phyloP scores from a whole-genome alignment of 2,329 filamentous ascomycete genomes.

The Claviceps humidiphila region DNA sequence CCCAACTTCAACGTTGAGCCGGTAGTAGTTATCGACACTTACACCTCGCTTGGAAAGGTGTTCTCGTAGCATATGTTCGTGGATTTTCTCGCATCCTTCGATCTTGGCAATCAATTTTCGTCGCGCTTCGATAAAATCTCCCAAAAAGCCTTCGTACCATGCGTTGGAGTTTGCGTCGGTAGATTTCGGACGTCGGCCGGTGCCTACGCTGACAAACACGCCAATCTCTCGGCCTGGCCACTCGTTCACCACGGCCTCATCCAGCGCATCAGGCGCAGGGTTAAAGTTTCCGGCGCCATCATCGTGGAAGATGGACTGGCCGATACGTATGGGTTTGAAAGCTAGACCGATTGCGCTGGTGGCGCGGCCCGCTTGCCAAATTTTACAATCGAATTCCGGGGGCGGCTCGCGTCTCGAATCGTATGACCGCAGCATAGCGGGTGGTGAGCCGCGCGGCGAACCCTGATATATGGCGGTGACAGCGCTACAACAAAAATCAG shows the following conservation, averaged over 20 bases:
- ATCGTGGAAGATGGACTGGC: slow-evolving; percentile 87
- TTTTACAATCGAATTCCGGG: slow-evolving; percentile 84
- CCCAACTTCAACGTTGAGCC: slow-evolving; percentile 91
- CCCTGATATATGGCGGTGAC: slow-evolving; percentile 87
- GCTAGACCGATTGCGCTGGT: slow-evolving; percentile 82
- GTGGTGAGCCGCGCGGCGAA: slow-evolving; percentile 51
- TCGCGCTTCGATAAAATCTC: slow-evolving; percentile 83
- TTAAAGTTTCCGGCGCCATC: slow-evolving; percentile 89
- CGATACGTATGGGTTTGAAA: slow-evolving; percentile 91
- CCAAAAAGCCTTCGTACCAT: slow-evolving; percentile 91
- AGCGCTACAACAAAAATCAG: slow-evolving; percentile 39
- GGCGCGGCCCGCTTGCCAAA: slow-evolving; percentile 95
- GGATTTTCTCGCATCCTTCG: slow-evolving; percentile 84
- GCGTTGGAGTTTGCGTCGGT: slow-evolving; percentile 59
- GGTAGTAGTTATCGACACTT: slow-evolving; percentile 81
- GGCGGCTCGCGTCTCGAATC: slow-evolving; percentile 86
- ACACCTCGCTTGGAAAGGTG: slow-evolving; percentile 66
- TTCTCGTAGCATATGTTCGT: slow-evolving; percentile 72
- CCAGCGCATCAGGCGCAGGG: slow-evolving; percentile 69
- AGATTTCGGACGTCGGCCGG: slow-evolving; percentile 60
- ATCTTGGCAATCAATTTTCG: slow-evolving; percentile 80
- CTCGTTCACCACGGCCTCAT: slow-evolving; percentile 84
- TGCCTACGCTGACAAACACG: slow-evolving; percentile 88
- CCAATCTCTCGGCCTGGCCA: slow-evolving; percentile 91
- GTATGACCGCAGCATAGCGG: slow-evolving; percentile 78